A percentile compares a stretch with the other conserved stretches of the same genome.
phyloP scores from a whole-genome alignment of 768 basidiomycete genomes.

The Suillus subalutaceus region DNA sequence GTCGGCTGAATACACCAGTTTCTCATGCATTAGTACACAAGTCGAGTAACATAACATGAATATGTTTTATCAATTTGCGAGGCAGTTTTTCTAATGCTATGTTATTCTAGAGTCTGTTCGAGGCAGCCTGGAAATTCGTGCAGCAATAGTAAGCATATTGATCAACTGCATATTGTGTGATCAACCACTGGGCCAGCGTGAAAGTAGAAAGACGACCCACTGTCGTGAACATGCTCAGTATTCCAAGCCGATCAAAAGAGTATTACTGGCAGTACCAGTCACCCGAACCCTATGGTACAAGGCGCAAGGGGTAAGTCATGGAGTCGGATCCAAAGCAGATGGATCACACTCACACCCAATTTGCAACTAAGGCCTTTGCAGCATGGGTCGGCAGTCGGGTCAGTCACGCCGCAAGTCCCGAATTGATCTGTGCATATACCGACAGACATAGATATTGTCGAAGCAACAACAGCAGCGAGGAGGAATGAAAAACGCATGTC shows the following conservation, averaged over 20 bases:
- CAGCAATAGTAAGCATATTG: neutral
- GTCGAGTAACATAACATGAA: neutral
- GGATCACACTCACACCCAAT: neutral
- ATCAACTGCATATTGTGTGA: neutral
- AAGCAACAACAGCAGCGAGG: neutral
- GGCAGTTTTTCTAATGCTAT: neutral
- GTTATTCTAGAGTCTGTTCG: neutral
- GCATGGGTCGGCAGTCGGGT: neutral
- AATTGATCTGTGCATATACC: neutral
- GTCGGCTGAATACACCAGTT: too few species aligned
- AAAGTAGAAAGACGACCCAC: neutral
- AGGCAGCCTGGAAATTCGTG: neutral
- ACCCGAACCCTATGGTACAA: neutral
- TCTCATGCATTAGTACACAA: neutral
- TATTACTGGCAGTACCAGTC: too few species aligned
- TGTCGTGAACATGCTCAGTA: neutral
- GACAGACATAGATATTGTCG: neutral
- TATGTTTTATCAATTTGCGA: neutral
- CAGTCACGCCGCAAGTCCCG: neutral
- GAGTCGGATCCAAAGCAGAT: neutral
- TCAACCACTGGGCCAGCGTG: neutral
- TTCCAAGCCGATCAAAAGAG: neutral
- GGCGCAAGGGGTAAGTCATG: neutral
- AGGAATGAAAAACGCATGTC: neutral
- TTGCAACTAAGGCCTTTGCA: neutral